phyloP scores from a whole-genome alignment of 371 early-diverging fungal species.

The Mortierella sp. region DNA sequence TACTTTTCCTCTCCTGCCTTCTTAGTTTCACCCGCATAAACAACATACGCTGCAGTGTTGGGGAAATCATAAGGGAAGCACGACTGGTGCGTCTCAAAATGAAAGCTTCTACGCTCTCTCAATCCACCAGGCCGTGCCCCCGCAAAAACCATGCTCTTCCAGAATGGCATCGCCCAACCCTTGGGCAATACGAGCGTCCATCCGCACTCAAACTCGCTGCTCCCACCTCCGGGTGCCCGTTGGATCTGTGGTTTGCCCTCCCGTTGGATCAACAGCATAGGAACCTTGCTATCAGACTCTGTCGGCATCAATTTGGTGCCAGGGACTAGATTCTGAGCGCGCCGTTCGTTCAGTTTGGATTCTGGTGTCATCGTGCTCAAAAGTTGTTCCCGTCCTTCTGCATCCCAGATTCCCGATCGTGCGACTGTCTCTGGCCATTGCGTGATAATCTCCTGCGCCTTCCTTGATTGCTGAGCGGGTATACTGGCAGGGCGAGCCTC shows the following conservation, averaged over 20 bases:
- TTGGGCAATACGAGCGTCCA: constrained; percentile 88
- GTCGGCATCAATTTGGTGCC: constrained; percentile 74
- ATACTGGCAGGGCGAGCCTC: constrained; percentile 61
- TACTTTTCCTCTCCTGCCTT: constrained; percentile 60
- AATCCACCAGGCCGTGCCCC: constrained; percentile 87
- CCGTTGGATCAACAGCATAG: constrained; percentile 86
- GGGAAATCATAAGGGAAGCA: constrained; percentile 74
- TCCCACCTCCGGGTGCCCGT: constrained; percentile 34
- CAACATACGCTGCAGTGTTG: constrained; percentile 68
- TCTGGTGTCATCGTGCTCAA: constrained; percentile 68
- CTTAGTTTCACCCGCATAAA: constrained; percentile 51
- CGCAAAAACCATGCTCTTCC: constrained; percentile 91
- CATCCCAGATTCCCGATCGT: constrained; percentile 74
- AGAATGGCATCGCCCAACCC: constrained; percentile 89
- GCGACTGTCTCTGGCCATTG: constrained; percentile 75
- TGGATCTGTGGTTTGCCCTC: constrained; percentile 58
- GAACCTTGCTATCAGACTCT: constrained; percentile 74
- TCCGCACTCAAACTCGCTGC: constrained; percentile 71
- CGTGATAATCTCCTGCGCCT: constrained; percentile 54
- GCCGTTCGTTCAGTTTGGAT: constrained; percentile 75
- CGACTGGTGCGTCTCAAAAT: constrained; percentile 68
- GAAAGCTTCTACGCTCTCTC: constrained; percentile 67
- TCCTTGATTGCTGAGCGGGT: constrained; percentile 33
- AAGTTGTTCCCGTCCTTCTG: constrained; percentile 58
- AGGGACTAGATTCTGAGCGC: constrained; percentile 73